phyloP scores from a whole-genome alignment of 495 filamentous ascomycete genomes.

The Daldinia vernicosa region DNA sequence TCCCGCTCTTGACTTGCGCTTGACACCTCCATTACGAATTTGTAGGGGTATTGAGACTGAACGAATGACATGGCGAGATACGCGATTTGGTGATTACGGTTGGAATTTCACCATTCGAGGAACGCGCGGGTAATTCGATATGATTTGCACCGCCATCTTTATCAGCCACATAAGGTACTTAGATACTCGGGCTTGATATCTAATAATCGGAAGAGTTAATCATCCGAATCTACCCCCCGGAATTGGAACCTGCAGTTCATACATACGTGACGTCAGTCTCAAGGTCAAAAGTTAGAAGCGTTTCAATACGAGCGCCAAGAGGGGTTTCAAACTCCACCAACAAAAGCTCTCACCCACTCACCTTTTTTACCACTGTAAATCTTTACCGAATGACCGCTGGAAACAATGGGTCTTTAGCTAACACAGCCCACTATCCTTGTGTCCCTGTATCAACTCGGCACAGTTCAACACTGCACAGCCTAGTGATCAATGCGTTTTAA shows the following conservation, averaged over 20 bases:
- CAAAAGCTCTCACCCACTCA: conserved; percentile 20
- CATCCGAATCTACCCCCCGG: no score
- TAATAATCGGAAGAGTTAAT: conserved; percentile 1
- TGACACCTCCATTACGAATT: conserved; percentile 10
- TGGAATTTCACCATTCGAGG: conserved; percentile 31
- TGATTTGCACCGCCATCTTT: conserved; percentile 12
- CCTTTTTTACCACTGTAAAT: conserved; percentile 21
- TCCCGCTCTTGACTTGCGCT: background rate
- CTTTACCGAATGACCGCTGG: conserved; percentile 17
- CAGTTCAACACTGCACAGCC: conserved; percentile 21
- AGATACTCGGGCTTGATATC: no score
- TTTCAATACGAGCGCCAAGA: conserved; percentile 44
- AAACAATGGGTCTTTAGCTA: conserved; percentile 18
- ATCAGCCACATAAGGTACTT: conserved; percentile 15
- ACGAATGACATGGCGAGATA: conserved; percentile 27
- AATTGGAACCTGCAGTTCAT: background rate
- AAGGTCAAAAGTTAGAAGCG: conserved; percentile 7
- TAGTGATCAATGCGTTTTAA: conserved; percentile 4
- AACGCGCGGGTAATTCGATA: background rate
- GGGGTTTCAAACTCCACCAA: conserved; percentile 16
- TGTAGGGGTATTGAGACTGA: conserved; percentile 22
- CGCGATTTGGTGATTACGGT: conserved; percentile 37
- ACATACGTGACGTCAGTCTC: conserved; percentile 30
- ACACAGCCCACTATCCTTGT: conserved; percentile 34
- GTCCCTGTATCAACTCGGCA: background rate